Evolutionary conservation across 192 early-diverging fungal genomes (phyloP).

Genomic region (Rhizoclosmatium sp.): DNA sequence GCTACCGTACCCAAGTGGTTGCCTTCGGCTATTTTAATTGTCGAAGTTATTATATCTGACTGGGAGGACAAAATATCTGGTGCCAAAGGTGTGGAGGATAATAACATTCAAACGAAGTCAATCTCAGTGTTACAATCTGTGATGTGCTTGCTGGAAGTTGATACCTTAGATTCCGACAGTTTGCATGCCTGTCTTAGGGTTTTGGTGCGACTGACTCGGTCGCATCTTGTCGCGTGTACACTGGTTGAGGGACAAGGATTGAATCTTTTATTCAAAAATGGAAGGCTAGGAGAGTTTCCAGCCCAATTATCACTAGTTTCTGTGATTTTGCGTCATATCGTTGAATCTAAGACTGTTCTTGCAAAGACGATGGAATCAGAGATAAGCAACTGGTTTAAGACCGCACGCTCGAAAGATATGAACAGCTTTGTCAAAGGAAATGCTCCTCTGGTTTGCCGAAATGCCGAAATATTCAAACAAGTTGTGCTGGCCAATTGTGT

Average conservation of each 20-base stretch:
- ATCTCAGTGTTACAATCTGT: slow-evolving; percentile 33
- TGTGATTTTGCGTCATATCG: slow-evolving; percentile 88
- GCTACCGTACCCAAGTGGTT: slow-evolving; percentile 29
- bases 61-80: slow-evolving; percentile 62
- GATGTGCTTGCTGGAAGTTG: slow-evolving; percentile 40
- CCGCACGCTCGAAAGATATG: slow-evolving; percentile 73
- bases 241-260: slow-evolving; percentile 78
- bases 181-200: slow-evolving; percentile 79
- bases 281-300: slow-evolving; percentile 72
- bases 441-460: slow-evolving; percentile 70
- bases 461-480: slow-evolving; percentile 71
- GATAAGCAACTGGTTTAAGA: slow-evolving; percentile 76
- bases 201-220: slow-evolving; percentile 82
- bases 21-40: slow-evolving; percentile 52
- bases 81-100: neutral
- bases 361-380: slow-evolving; percentile 76
- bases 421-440: slow-evolving; percentile 73
- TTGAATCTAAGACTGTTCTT: slow-evolving; percentile 76
- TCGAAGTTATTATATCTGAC: slow-evolving; percentile 71
- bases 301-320: slow-evolving; percentile 81
- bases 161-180: slow-evolving; percentile 53
- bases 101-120: too few relatives aligned
- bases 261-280: slow-evolving; percentile 66
- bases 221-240: slow-evolving; percentile 63
- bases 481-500: slow-evolving; percentile 70